Base-by-base conservation (phyloP, 176 grass and related monocot genomes). In the Pharus latifolius region DNA sequence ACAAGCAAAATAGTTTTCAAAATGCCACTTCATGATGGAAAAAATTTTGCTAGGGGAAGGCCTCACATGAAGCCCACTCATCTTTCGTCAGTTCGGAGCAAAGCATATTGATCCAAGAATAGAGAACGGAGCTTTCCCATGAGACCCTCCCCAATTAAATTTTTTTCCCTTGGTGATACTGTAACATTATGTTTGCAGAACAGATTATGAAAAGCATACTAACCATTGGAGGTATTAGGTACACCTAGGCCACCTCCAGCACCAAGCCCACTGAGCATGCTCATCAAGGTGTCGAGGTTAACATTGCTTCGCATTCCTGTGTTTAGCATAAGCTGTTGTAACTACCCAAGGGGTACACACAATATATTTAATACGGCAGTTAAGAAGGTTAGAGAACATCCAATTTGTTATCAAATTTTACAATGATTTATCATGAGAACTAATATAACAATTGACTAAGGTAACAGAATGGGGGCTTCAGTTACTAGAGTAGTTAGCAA, bases 231-330 rank as follows among this genome's bases (percentile, higher is more conserved):
- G 1, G 10, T 1, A 54, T 27, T 50, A 53, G 78, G 63, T 45
- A 73, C 65, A 80, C 45, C 63, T 19, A 83, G 41, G 16, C 74
- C 67, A 73, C 85, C 85, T 40, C 82, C 90, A 59, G 82, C 72
- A 18, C 85, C 85, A 72, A 92, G 84, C 44, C 82, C 90, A 25
- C 75, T 77, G 63, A 93, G 80, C 78, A 93, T 81, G 65, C 78
- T 93, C 90, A 87, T 88, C 46, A 93, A 71, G 69, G 56, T 71
- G 52, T 88, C 87, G 29, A 88, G 57, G 28, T 91, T 85, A 26
- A 72, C 74, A 35, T 80, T 93, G 52, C 78, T 75, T 67, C 57
- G 49, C 25, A 79, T 84, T 53, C 75, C 83, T 75, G 65, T 47
- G 45, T 41, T 63, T 65, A 50, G 11, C 10, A 31, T 48, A 22